Evolutionary conservation across 2,329 filamentous ascomycete species (phyloP).

Genomic region (Aspergillus intermedius): DNA sequence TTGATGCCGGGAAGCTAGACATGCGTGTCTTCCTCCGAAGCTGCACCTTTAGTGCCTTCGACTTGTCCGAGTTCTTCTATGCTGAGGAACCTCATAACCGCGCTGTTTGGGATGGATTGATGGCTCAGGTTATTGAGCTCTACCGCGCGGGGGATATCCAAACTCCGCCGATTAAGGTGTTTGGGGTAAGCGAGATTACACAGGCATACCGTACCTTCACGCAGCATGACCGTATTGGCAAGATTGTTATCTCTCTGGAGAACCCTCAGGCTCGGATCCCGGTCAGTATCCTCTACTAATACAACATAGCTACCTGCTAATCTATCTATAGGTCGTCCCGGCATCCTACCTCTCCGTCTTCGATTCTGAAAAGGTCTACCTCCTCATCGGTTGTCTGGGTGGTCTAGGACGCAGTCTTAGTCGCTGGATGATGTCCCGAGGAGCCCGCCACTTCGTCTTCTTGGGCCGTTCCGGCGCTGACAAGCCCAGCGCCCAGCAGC

Average conservation of each 20-base stretch:
- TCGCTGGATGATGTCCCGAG: conserved; percentile 27
- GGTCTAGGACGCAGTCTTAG: conserved; percentile 31
- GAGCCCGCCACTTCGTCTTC: conserved; percentile 29
- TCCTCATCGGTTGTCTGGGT: conserved; percentile 36
- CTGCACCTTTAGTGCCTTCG: conserved; percentile 5
- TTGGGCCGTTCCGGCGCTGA: conserved; percentile 26
- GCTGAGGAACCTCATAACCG: not conserved
- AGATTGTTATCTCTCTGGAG: conserved; percentile 26
- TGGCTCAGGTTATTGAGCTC: not conserved
- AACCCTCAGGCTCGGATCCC: not conserved
- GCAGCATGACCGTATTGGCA: conserved; percentile 41
- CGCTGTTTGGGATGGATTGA: not conserved
- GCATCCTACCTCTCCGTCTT: not conserved
- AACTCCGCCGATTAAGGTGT: conserved; percentile 7
- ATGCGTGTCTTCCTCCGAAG: conserved; percentile 6
- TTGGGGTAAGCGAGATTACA: conserved; percentile 20
- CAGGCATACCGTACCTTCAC: conserved; percentile 34
- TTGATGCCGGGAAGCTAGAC: conserved; percentile 1
- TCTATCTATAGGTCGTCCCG: not conserved
- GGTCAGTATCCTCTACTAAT: no score
- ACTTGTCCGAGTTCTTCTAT: conserved; percentile 1
- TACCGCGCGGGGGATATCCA: not conserved
- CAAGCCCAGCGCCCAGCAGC: conserved; percentile 1
- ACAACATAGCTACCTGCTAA: not conserved
- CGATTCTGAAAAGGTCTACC: conserved; percentile 16